Evolutionary conservation across 148 eudicot species (phyloP).

Genomic region (Nepenthes gracilis): DNA sequence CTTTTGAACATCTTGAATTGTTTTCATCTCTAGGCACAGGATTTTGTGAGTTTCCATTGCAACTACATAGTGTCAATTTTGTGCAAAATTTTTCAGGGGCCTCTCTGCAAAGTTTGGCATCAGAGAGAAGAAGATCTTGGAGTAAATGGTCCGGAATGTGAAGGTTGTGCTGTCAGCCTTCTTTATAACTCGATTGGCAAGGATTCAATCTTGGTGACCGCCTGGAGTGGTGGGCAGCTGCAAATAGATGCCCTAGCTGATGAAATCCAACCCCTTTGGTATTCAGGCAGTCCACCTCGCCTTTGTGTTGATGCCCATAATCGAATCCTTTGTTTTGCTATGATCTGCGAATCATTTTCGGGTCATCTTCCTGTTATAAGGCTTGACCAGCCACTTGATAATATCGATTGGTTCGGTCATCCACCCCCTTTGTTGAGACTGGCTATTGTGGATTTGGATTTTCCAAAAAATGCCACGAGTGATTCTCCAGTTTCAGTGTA

Average conservation of each 20-base stretch:
- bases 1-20: too few species aligned
- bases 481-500: conserved; percentile 42
- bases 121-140: conserved; percentile 28
- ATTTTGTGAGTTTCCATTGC: not conserved
- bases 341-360: conserved; percentile 73
- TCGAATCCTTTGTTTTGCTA: conserved; percentile 64
- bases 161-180: conserved; percentile 78
- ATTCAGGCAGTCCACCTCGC: conserved; percentile 55
- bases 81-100: conserved; percentile 49
- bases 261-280: conserved; percentile 94
- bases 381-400: conserved; percentile 52
- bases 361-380: conserved; percentile 31
- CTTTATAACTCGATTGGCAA: conserved; percentile 66
- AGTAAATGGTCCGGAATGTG: conserved; percentile 32
- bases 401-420: conserved; percentile 69
- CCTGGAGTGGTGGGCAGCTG: conserved; percentile 88
- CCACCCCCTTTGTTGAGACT: conserved; percentile 81
- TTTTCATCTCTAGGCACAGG: too few species aligned
- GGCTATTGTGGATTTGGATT: conserved; percentile 84
- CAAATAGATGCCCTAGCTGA: conserved; percentile 94
- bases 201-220: conserved; percentile 77
- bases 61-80: not conserved
- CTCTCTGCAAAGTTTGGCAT: conserved; percentile 56
- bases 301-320: conserved; percentile 52
- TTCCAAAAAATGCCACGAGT: conserved; percentile 33